phyloP scores from a whole-genome alignment of 2,329 filamentous ascomycete genomes.

The Aspergillus calidoustus region DNA sequence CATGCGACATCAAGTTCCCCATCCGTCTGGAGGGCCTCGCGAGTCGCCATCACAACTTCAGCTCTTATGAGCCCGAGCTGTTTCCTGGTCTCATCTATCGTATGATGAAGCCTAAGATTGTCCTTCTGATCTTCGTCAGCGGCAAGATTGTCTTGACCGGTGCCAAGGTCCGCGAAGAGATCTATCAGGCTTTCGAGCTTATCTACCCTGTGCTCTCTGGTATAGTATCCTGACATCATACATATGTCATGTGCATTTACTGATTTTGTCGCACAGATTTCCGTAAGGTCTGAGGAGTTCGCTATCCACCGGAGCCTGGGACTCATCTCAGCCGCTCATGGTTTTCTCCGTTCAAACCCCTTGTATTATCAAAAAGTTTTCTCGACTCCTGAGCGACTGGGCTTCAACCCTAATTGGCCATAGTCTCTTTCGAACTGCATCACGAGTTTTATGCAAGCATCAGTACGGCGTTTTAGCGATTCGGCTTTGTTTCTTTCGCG shows the following conservation, averaged over 20 bases:
- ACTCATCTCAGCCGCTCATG: slow-evolving; percentile 21
- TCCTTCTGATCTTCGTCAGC: slow-evolving; percentile 95
- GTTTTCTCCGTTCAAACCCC: slow-evolving; percentile 23
- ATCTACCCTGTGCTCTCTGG: slow-evolving; percentile 95
- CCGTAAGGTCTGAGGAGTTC: slow-evolving; percentile 60
- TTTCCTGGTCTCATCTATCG: slow-evolving; percentile 99
- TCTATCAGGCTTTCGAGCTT: slow-evolving; percentile 95
- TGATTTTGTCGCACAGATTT: slow-evolving; percentile 55
- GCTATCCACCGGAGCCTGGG: slow-evolving; percentile 19
- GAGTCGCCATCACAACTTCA: slow-evolving; percentile 98
- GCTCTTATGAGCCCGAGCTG: slow-evolving; percentile 96
- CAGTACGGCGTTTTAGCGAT: slow-evolving; percentile 52
- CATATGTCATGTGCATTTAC: not conserved
- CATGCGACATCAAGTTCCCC: slow-evolving; percentile 99
- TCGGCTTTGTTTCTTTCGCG: slow-evolving; percentile 28
- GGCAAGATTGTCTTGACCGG: slow-evolving; percentile 98
- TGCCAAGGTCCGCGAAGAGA: slow-evolving; percentile 97
- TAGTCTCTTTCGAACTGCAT: slow-evolving; percentile 28
- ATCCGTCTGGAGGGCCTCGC: slow-evolving; percentile 96
- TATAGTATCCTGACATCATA: slow-evolving; percentile 48
- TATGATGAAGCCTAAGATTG: slow-evolving; percentile 99
- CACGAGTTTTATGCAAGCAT: slow-evolving; percentile 49
- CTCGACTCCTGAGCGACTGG: slow-evolving; percentile 24
- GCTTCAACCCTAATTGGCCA: slow-evolving; percentile 18
- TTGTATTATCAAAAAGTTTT: slow-evolving; percentile 36